Evolutionary conservation across 805 yeast species (phyloP).

Genomic region (Scheffersomyces stipitis): DNA sequence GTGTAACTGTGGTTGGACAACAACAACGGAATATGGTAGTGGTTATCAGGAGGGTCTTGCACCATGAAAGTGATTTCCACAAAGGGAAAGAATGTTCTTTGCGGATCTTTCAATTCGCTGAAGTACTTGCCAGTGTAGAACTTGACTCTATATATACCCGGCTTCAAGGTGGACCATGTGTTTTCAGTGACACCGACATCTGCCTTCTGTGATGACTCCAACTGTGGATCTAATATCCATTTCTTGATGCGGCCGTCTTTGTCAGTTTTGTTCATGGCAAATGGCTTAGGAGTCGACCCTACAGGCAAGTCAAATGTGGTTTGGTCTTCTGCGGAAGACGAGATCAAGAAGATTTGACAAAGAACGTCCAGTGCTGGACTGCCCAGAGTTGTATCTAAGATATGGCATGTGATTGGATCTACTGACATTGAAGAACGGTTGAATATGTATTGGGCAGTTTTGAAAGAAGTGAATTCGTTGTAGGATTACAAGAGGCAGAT

Average conservation of each 20-base stretch:
- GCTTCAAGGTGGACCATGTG: conserved; percentile 46
- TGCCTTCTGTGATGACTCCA: conserved; percentile 9
- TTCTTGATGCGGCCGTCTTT: conserved; percentile 73
- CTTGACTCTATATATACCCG: conserved; percentile 73
- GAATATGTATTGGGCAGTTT: conserved; percentile 1
- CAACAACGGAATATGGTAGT: conserved; percentile 86
- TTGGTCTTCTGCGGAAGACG: conserved; percentile 27
- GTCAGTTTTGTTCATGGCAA: conserved; percentile 73
- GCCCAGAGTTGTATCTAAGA: conserved; percentile 81
- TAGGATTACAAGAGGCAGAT: background rate
- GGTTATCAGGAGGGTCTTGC: conserved; percentile 65
- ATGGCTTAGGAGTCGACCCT: conserved; percentile 30
- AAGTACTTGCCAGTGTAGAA: conserved; percentile 77
- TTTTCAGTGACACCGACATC: conserved; percentile 27
- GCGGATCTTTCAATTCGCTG: conserved; percentile 20
- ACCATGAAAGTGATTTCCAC: conserved; percentile 79
- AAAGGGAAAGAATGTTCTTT: conserved; percentile 76
- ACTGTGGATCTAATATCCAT: conserved; percentile 57
- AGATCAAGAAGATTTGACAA: conserved; percentile 55
- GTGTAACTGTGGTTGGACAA: conserved; percentile 85
- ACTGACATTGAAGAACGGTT: conserved; percentile 20
- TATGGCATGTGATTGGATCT: conserved; percentile 82
- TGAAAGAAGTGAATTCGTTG: background rate
- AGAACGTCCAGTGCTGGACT: conserved; percentile 77
- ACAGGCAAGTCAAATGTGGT: conserved; percentile 25